Percentiles rank a stretch among this genome's conserved stretches.
Evolutionary conservation across 2,329 filamentous ascomycete genomes (phyloP).

Genomic region (Penicillium sp.): DNA sequence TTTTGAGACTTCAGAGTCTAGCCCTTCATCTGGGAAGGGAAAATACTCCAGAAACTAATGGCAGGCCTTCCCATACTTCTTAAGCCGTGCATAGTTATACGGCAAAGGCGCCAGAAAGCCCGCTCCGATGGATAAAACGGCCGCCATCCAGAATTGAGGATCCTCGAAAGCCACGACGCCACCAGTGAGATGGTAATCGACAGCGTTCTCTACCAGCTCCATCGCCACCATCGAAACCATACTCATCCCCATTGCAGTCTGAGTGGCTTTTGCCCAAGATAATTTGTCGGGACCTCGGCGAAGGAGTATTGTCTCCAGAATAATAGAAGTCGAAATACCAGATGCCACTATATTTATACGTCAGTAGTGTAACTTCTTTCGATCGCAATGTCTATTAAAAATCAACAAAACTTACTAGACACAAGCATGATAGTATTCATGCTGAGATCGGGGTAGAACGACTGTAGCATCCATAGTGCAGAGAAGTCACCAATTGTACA

Average conservation of each 20-base stretch:
- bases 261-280: constrained; percentile 52
- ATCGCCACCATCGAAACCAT: constrained; percentile 64
- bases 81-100: constrained; percentile 57
- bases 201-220: constrained; percentile 59
- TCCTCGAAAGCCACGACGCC: constrained; percentile 54
- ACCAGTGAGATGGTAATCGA: constrained; percentile 61
- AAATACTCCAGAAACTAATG: too few species aligned
- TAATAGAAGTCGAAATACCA: constrained; percentile 57
- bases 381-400: too few species aligned
- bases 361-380: too few species aligned
- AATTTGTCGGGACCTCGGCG: constrained; percentile 54
- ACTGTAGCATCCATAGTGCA: constrained; percentile 60
- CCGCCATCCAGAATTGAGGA: constrained; percentile 58
- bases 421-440: constrained; percentile 57
- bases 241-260: constrained; percentile 63
- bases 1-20: too few species aligned
- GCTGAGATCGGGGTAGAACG: constrained; percentile 52
- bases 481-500: constrained; percentile 63
- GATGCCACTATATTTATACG: constrained; percentile 58
- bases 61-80: constrained; percentile 51
- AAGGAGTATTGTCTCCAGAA: constrained; percentile 59
- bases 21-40: not conserved
- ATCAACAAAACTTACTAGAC: constrained; percentile 49
- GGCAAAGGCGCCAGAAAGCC: constrained; percentile 54
- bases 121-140: constrained; percentile 33